Base-by-base conservation (phyloP, 768 basidiomycete genomes). In the Russula abietina region DNA sequence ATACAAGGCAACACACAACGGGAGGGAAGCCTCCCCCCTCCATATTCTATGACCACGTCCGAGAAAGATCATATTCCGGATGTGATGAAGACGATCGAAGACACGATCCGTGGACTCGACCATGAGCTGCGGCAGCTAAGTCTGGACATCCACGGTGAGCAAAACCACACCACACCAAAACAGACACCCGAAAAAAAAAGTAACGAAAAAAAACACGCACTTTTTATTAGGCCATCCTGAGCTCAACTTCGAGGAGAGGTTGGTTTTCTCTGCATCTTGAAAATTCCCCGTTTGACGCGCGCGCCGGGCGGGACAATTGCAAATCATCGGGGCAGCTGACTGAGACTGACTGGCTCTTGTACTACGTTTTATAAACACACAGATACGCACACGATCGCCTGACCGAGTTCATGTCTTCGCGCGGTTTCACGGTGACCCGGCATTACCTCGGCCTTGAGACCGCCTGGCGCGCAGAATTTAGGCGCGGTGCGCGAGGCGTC, bases 401-500 rank as follows among this genome's bases (percentile, higher is more conserved):
- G 57, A 83, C 87, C 2, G 72, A 76, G 32, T 91, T 86, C 74
- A 88, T 92, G 85, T 72, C 76, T 39, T 69, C 73, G 39, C 80
- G 85, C 60, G 88, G 87, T 8, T 93, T 91, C 72, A 72, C 73
- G n/a, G 85, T 91, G 26, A 90, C 85, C 3, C 77, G 74, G 55
- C 83, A 85, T 68, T 89, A 91, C 69, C 80, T 87, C 54, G 85
- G 83, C 17, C 78, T 93, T 4, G 71, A 80, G 16, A 92, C 90
- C 26, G 90, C 91, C 4, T 93, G 89, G 87, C 78, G 82, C 58
- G 91, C 91, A 2, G 86, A 85, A 68, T 91, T 79, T 72, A 76
- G 77, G 41, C 80, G 83, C 65, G 83, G 84, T 28, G 63, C 68
- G 39, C 82, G 82, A 33, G 86, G 45, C n/a, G n/a, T 22, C 45